Base-by-base conservation (phyloP, 192 early-diverging fungal genomes). In the Coemansia sp. region DNA sequence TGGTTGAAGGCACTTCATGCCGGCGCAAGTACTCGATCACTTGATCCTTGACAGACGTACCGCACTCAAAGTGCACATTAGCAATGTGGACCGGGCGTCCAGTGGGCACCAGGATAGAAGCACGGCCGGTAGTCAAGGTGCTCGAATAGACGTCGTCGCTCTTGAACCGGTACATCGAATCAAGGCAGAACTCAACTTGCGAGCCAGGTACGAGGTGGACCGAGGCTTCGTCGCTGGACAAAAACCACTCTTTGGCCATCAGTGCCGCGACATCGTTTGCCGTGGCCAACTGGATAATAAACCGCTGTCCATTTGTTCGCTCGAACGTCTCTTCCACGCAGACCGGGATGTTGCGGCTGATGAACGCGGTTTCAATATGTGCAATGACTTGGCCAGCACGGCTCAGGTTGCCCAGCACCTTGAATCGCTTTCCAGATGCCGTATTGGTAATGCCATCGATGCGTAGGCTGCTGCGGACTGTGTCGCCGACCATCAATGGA, bases 11-110 rank as follows among this genome's bases (percentile, higher is more conserved):
- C 16, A 82, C 68, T 26, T 89, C 89, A 70, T 90, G 72, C 46
- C 93, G 88, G 75, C 87, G 86, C 63, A 98, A 73, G 80, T 94
- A 98, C 37, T 91, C 92, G 39, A 94, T 68, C 3, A 96, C 93
- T 8, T 92, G 89, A 74, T 98, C 94, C 28, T 90, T 92, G 38
- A 86, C 86, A 40, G 85, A 78, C 19, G 87, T 85, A 21, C 86
- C 80, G 60, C 89, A 87, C 63, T 88, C 84, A 68, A 93, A 93
- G 35, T 91, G 77, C 32, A 98, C 92, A 35, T 78, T 78, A 23
- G 88, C 96, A 72, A 98, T 86, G 63, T 92, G 84, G n/a, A 89
- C 84, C 19, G 78, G 66, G 49, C 84, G 78, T 70, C 89, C 89
- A 72, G 75, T 78, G 8, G 85, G 84, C 28, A 77, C 69, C 69